Conservation (phyloP, 2,329 filamentous ascomycete genomes). For the Aspergillus clavatus region DNA sequence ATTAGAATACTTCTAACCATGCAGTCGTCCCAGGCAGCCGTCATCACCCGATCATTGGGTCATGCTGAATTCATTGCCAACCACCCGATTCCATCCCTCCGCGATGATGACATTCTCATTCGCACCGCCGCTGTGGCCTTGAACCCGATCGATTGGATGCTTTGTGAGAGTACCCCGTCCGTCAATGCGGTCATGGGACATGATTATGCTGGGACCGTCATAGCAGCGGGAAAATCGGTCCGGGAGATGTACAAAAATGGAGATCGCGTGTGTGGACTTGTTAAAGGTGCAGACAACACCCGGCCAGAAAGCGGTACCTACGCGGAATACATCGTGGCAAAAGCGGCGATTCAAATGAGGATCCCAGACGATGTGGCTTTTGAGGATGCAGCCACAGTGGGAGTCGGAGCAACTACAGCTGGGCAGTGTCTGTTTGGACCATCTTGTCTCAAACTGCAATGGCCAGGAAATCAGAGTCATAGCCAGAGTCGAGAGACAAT, state of each 20-base stretch:
- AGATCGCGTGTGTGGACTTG: constrained; percentile 33
- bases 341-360: constrained; percentile 26
- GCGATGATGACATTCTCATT: background rate
- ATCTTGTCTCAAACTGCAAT: background rate
- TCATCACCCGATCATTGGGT: background rate
- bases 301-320: constrained; percentile 30
- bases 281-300: constrained; percentile 26
- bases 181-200: constrained; percentile 2
- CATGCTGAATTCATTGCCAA: background rate
- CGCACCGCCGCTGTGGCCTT: constrained; percentile 1
- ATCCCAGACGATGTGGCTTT: constrained; percentile 29
- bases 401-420: constrained; percentile 24
- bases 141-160: constrained; percentile 9
- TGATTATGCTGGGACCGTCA: constrained; percentile 4
- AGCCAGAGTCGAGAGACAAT: background rate
- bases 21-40: background rate
- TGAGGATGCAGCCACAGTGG: constrained; percentile 28
- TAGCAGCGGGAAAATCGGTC: background rate
- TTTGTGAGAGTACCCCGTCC: background rate
- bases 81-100: background rate
- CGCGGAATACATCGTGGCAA: constrained; percentile 31
- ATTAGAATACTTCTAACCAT: background rate
- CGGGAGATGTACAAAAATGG: constrained; percentile 19
- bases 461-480: background rate
- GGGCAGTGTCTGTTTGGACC: constrained; percentile 2